These are phyloP conservation scores for Lentinus tigrinus DNA, from an alignment of 768 basidiomycete species.

Conservation along the genomic window DNA sequence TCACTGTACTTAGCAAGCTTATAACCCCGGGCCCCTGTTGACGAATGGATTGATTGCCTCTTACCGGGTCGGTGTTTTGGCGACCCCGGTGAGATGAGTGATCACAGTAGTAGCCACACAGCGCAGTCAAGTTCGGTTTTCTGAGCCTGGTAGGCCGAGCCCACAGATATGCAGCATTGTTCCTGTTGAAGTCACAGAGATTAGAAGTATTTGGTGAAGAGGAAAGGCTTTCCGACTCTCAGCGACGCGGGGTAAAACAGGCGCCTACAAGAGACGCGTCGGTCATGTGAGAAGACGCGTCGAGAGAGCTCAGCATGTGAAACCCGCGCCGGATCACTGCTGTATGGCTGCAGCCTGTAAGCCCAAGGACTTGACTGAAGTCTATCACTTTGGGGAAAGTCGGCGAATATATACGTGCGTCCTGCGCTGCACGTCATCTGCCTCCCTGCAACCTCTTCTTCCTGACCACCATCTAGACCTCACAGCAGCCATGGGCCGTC, in stretches of 20 bases:
- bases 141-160: too few relatives aligned
- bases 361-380: neutral
- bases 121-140: too few relatives aligned
- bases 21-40: neutral
- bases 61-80: constrained; percentile 7
- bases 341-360: too few relatives aligned
- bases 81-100: neutral
- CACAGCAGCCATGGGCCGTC: constrained; percentile 22
- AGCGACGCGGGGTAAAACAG: too few relatives aligned
- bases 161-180: too few relatives aligned
- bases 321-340: constrained; percentile 9
- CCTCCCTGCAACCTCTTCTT: neutral
- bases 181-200: neutral
- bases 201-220: too few relatives aligned
- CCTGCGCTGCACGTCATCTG: neutral
- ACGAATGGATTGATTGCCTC: neutral
- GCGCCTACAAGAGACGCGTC: neutral
- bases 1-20: neutral
- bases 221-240: too few relatives aligned
- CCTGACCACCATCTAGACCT: neutral
- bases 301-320: constrained; percentile 15
- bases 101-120: neutral
- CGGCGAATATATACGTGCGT: constrained; percentile 5
- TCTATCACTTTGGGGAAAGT: too few relatives aligned
- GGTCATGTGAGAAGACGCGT: constrained; percentile 13